Base-by-base conservation (phyloP, 106 monocot genomes). In the Dendrobium chrysotoxum region DNA sequence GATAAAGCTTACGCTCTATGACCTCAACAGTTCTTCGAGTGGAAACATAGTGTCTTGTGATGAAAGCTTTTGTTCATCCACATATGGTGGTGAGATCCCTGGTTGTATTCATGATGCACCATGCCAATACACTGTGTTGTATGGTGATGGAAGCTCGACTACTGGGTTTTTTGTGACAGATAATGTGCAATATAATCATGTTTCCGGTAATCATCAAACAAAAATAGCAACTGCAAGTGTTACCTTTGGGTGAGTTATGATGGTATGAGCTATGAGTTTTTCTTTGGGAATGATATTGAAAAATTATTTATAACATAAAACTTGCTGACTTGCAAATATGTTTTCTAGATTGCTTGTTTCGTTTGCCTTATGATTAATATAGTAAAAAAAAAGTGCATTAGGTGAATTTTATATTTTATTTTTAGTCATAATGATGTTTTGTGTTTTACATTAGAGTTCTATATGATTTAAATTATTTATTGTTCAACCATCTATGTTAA, bases 91-190 rank as follows among this genome's bases (percentile, higher is more conserved):
- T 12, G 73, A 82, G 0, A 7, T 80, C 40, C 64, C 77, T 15
- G 86, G 81, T 7, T 92, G 89, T 76, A 28, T 70, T 4, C 65
- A 45, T 5, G 83, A 79, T 30, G n/a, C 67, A 20, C 85, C 55
- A 0, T 92, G 92, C 82, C 82, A 82, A 50, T 92, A 87, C 53
- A 82, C 79, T 9, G 82, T 87, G 70, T n/a, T 79, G 31, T 92
- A 92, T 81, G 92, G 89, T 66, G 92, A 92, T 80, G 89, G 89
- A 13, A 92, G 89, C 77, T 79, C 84, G 17, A 85, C 87, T 21
- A n/a, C 75, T 77, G 92, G 92, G 16, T 89, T 78, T 67, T 89
- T 85, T 45, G 86, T 92, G 61, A 84, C 85, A 0, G 92, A 92
- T 83, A 11, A 35, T 39, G 44, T 92, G 8, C 85, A 80, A 41